phyloP scores from a whole-genome alignment of 352 stramenopile genomes.

The Phytophthora cactorum region DNA sequence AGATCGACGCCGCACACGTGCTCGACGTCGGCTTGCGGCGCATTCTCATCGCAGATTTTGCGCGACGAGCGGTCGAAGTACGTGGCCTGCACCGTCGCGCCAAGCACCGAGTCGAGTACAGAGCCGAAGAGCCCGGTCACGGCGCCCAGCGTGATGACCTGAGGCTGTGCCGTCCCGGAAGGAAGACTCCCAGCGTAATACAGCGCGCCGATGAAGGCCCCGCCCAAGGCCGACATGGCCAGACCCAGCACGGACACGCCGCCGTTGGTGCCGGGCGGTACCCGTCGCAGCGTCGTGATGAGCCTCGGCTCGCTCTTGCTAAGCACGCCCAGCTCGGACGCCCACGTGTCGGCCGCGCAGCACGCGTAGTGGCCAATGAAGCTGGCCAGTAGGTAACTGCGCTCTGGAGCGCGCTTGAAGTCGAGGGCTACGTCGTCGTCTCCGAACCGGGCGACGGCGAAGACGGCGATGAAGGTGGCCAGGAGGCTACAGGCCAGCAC shows the following conservation, averaged over 20 bases:
- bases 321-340: conserved; percentile 95
- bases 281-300: conserved; percentile 80
- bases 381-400: conserved; percentile 64
- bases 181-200: conserved; percentile 56
- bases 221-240: conserved; percentile 81
- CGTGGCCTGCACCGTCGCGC: conserved; percentile 82
- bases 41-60: conserved; percentile 61
- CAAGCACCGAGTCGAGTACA: conserved; percentile 84
- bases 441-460: conserved; percentile 44
- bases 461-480: conserved; percentile 70
- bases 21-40: conserved; percentile 15
- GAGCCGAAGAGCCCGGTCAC: conserved; percentile 74
- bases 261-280: conserved; percentile 95
- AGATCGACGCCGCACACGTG: conserved; percentile 43
- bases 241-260: conserved; percentile 90
- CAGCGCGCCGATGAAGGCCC: conserved; percentile 87
- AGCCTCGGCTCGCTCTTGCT: conserved; percentile 77
- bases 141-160: conserved; percentile 64
- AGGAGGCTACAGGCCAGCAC: conserved; percentile 85
- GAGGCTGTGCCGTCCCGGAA: conserved; percentile 47
- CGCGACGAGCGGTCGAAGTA: conserved; percentile 64
- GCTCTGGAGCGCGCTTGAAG: conserved; percentile 36
- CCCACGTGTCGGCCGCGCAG: conserved; percentile 94
- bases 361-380: conserved; percentile 95
- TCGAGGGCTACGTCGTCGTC: conserved; percentile 51